These are phyloP conservation scores for Dichotomopilus funicola DNA, from an alignment of 2,329 filamentous ascomycete species.

Conservation along the genomic window DNA sequence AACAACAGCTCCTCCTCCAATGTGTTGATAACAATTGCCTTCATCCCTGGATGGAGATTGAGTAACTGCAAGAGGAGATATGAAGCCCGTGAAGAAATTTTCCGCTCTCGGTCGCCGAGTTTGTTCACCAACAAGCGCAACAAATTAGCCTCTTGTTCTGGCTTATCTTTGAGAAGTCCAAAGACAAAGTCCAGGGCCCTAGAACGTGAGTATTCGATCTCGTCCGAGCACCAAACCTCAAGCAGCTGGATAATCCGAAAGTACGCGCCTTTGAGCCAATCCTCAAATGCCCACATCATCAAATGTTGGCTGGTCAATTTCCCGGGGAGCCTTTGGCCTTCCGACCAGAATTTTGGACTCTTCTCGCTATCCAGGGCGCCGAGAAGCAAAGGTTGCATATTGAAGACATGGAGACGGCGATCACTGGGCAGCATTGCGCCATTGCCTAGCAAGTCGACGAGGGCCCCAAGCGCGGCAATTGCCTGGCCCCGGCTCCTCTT, in stretches of 20 bases:
- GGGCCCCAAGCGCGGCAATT: constrained; percentile 80
- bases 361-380: constrained; percentile 59
- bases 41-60: constrained; percentile 88
- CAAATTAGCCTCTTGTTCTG: constrained; percentile 93
- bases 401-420: constrained; percentile 73
- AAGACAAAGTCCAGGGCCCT: constrained; percentile 87
- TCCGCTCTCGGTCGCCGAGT: constrained; percentile 88
- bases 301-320: constrained; percentile 70
- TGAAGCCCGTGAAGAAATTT: constrained; percentile 88
- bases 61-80: constrained; percentile 90
- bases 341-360: constrained; percentile 52
- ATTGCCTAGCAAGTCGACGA: constrained; percentile 90
- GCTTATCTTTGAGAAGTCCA: constrained; percentile 87
- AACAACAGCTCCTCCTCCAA: constrained; percentile 86
- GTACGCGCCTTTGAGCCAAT: constrained; percentile 90
- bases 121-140: constrained; percentile 91
- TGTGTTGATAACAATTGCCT: constrained; percentile 72
- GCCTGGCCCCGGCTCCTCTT: constrained; percentile 93
- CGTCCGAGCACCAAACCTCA: constrained; percentile 89
- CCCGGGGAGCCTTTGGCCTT: constrained; percentile 64
- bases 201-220: constrained; percentile 87
- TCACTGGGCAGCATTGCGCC: constrained; percentile 78
- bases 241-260: constrained; percentile 89
- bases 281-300: constrained; percentile 84
- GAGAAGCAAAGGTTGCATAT: constrained; percentile 69